These are phyloP conservation scores for Phytophthora palmivora DNA, from an alignment of 352 stramenopile genomes.

Conservation along the genomic window DNA sequence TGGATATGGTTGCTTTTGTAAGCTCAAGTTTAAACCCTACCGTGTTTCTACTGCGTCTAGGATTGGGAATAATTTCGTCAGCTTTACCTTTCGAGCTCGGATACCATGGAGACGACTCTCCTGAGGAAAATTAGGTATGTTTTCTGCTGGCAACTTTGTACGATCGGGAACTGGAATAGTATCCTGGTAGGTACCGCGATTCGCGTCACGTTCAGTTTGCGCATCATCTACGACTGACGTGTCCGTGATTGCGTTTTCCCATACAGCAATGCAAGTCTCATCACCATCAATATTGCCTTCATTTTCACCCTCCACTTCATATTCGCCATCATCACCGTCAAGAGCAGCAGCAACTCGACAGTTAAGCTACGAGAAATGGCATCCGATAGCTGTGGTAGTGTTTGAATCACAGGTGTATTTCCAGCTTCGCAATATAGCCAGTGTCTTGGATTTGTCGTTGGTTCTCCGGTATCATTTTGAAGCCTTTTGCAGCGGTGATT, in stretches of 20 bases:
- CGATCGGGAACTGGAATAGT: no score
- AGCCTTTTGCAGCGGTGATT: not conserved
- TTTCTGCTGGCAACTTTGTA: no score
- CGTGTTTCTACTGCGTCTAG: no score
- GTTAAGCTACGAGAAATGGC: conserved; percentile 2
- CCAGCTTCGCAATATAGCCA: not conserved
- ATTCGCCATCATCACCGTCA: not conserved
- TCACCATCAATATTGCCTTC: not conserved
- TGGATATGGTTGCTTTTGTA: no score
- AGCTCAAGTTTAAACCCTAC: no score
- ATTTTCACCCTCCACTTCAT: conserved; percentile 1
- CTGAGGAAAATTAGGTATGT: no score
- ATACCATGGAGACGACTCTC: no score
- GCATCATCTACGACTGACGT: conserved; percentile 4
- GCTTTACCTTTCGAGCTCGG: no score
- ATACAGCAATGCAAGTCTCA: conserved; percentile 3
- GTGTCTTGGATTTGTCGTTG: not conserved
- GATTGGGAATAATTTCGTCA: no score
- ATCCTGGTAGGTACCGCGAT: not conserved
- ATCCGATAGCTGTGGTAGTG: not conserved
- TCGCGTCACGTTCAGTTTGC: not conserved
- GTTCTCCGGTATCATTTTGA: not conserved
- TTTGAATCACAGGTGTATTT: not conserved
- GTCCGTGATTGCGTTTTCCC: conserved; percentile 6
- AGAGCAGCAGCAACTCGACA: not conserved